These are phyloP conservation scores for Monascus ruber DNA, from an alignment of 2,329 filamentous ascomycete genomes.

Conservation along the genomic window DNA sequence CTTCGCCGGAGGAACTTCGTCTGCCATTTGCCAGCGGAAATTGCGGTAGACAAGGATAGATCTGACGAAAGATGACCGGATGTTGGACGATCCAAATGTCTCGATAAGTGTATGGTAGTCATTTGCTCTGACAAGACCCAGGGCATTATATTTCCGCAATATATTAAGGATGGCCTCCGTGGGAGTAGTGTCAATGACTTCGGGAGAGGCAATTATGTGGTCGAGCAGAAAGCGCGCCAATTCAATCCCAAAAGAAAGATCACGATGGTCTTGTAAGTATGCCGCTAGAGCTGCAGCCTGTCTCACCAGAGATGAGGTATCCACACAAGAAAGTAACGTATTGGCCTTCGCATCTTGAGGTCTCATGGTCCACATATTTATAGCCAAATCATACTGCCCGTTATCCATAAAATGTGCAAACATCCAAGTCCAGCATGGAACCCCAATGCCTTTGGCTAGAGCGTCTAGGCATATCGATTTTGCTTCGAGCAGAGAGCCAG, in stretches of 20 bases:
- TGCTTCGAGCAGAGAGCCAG: slow-evolving; percentile 28
- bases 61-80: slow-evolving; percentile 15
- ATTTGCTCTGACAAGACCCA: slow-evolving; percentile 11
- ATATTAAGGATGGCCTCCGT: slow-evolving; percentile 21
- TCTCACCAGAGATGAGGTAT: slow-evolving; percentile 8
- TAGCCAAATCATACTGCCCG: slow-evolving; percentile 20
- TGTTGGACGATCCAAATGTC: slow-evolving; percentile 16
- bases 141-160: slow-evolving; percentile 12
- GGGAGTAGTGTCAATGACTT: slow-evolving; percentile 14
- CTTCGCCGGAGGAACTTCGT: slow-evolving; percentile 8
- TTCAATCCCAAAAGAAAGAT: slow-evolving; percentile 1
- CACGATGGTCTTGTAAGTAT: slow-evolving; percentile 6
- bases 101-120: slow-evolving; percentile 21
- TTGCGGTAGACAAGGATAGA: slow-evolving; percentile 31
- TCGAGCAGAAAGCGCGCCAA: slow-evolving; percentile 16
- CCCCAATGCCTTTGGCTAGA: slow-evolving; percentile 11
- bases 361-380: slow-evolving; percentile 19
- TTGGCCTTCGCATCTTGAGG: slow-evolving; percentile 5
- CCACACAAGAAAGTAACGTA: slow-evolving; percentile 8
- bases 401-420: slow-evolving; percentile 21
- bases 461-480: slow-evolving; percentile 33
- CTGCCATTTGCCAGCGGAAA: slow-evolving; percentile 22
- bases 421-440: slow-evolving; percentile 17
- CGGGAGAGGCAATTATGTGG: slow-evolving; percentile 14
- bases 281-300: slow-evolving; percentile 12